Evolutionary conservation across 352 stramenopile species (phyloP).

Genomic region (Thalassiosira oceanica): DNA sequence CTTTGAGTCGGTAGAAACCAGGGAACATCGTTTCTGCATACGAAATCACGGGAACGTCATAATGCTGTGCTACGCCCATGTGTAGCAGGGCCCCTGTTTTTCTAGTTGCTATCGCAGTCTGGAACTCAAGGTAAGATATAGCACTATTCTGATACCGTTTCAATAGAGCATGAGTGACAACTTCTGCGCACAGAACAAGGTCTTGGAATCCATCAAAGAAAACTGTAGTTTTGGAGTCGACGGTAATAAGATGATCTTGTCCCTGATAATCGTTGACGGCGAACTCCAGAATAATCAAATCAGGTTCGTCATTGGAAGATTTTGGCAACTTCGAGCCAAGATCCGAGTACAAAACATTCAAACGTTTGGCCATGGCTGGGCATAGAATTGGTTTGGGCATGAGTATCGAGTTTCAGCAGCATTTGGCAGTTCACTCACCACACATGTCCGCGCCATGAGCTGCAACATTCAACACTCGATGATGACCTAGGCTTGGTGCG

Average conservation of each 20-base stretch:
- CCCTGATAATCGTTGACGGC: constrained; percentile 71
- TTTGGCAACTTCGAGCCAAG: constrained; percentile 27
- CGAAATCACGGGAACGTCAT: constrained; percentile 64
- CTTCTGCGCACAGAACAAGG: constrained; percentile 55
- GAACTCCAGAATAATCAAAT: constrained; percentile 67
- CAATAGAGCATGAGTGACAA: constrained; percentile 52
- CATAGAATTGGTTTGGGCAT: too few species aligned
- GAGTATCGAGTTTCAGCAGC: too few species aligned
- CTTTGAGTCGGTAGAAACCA: constrained; percentile 33
- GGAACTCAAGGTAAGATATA: constrained; percentile 63
- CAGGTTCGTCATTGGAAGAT: constrained; percentile 31
- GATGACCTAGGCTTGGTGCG: constrained; percentile 1
- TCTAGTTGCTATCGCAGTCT: constrained; percentile 51
- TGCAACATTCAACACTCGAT: constrained; percentile 55
- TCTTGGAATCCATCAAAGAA: constrained; percentile 70
- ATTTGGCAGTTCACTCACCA: too few species aligned
- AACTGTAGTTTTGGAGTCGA: constrained; percentile 56
- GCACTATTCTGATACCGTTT: constrained; percentile 38
- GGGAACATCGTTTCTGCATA: constrained; percentile 57
- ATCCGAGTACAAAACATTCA: constrained; percentile 59
- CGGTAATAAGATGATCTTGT: constrained; percentile 54
- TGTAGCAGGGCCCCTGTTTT: constrained; percentile 61
- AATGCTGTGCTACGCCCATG: constrained; percentile 57
- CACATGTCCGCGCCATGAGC: constrained; percentile 63
- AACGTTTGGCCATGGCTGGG: constrained; percentile 55